Percentiles rank a stretch among this genome's conserved stretches.
Conservation (phyloP, 768 basidiomycete genomes). For the Suillus paluster region DNA sequence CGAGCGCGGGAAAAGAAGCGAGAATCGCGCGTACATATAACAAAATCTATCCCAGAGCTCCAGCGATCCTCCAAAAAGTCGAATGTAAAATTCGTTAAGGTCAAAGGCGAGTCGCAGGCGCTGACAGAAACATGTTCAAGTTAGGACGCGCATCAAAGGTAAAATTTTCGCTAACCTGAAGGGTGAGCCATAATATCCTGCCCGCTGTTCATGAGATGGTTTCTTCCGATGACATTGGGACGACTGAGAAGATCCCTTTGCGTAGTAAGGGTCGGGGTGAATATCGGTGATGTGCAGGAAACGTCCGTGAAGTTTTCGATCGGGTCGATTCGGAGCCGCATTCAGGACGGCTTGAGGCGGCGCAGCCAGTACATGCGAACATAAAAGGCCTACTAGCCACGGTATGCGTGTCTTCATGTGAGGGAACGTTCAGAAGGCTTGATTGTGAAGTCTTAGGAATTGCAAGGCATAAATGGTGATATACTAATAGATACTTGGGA, state of each 20-base stretch:
- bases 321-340: constrained; percentile 14
- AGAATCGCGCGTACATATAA: constrained; percentile 65
- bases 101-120: constrained; percentile 83
- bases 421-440: not conserved
- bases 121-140: constrained; percentile 6
- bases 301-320: constrained; percentile 63
- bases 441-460: not conserved
- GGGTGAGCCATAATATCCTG: constrained; percentile 70
- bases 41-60: constrained; percentile 87
- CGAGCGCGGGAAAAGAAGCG: constrained; percentile 5
- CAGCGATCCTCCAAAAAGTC: constrained; percentile 80
- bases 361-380: constrained; percentile 26
- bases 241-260: constrained; percentile 50
- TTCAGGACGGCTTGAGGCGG: constrained; percentile 47
- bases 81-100: constrained; percentile 80
- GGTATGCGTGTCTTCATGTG: constrained; percentile 5
- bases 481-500: not conserved
- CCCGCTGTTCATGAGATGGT: constrained; percentile 54
- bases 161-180: constrained; percentile 54
- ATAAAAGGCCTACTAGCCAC: constrained; percentile 14
- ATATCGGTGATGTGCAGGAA: constrained; percentile 87
- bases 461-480: not conserved
- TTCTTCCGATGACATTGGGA: constrained; percentile 69
- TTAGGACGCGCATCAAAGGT: not conserved
- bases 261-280: constrained; percentile 79